phyloP scores from a whole-genome alignment of 176 grass and related monocot species.

The Carex parvula region DNA sequence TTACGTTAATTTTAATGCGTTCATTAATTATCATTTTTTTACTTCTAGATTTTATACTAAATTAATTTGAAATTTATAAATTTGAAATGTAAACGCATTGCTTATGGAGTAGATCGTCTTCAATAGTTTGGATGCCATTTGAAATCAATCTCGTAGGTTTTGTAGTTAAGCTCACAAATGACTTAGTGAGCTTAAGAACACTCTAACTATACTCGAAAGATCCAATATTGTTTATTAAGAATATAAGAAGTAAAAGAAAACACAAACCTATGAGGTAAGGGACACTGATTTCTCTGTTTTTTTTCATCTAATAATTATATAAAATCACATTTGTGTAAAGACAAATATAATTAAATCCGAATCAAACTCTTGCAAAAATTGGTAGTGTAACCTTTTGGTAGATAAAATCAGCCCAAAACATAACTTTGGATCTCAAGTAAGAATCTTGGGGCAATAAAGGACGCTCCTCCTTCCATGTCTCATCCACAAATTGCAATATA shows the following conservation, averaged over 20 bases:
- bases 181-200: no score
- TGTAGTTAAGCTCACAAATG: no score
- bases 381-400: constrained; percentile 32
- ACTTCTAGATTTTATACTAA: no score
- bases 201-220: no score
- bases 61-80: no score
- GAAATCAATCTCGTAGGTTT: no score
- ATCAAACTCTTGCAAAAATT: not conserved
- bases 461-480: constrained; percentile 25
- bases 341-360: not conserved
- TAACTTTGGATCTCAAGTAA: constrained; percentile 23
- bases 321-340: not conserved
- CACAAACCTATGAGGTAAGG: not conserved
- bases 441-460: constrained; percentile 30
- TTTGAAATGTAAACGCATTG: no score
- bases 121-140: no score
- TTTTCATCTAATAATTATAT: not conserved
- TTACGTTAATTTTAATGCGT: no score
- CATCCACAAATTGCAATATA: constrained; percentile 34
- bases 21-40: no score
- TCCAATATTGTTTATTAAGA: no score
- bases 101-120: no score
- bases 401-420: constrained; percentile 39
- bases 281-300: not conserved
- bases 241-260: not conserved